Evolutionary conservation across 1,284 basidiomycete genomes (phyloP), one percentile per base, ranked within the genome.

Genomic region (Ustilago xerochloae): DNA sequence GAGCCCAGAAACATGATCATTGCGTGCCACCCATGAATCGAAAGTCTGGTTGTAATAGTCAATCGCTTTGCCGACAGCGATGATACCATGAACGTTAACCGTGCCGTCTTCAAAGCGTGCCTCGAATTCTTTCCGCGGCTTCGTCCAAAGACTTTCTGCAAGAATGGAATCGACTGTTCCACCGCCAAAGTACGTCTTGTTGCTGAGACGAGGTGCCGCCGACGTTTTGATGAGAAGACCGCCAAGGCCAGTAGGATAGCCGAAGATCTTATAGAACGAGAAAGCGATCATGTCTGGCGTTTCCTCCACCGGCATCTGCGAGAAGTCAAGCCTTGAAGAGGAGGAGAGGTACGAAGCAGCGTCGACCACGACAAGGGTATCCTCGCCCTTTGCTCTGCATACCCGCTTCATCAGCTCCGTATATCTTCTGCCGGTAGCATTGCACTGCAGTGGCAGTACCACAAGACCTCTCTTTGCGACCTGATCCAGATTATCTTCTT

Each of bases 181-280:
- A 13, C 78, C 78, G 15, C 78, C 78, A 48, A 47, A 74, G 48
- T 68, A 80, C 0, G 49, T 53, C 48, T 80, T 80, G 51, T 49
- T 39, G 18, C 13, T 26, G 6, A 80, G 58, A 20, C 38, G 47
- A 39, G 60, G 46, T 16, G 63, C 47, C 9, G 67, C 62, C 1
- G 54, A 67, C 4, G 50, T 16, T 33, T 66, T 75, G 36, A 80
- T 71, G 16, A 80, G 61, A 10, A 78, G 51, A 2, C 72, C 78
- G 12, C 78, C 78, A 2, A 80, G 56, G 8, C 78, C 78, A 4
- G 78, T 78, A 0, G 77, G 77, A 29, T 67, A 74, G 38, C 78
- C 78, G 35, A 78, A 75, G 24, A 80, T 65, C 69, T 80, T 80
- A 58, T 75, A 74, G 54, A 78, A 78, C 4, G 78, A 79, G 48